A percentile compares a stretch with the other conserved stretches of the same genome.
Conservation (phyloP, 2,329 filamentous ascomycete species). For the Setomelanomma holmii region DNA sequence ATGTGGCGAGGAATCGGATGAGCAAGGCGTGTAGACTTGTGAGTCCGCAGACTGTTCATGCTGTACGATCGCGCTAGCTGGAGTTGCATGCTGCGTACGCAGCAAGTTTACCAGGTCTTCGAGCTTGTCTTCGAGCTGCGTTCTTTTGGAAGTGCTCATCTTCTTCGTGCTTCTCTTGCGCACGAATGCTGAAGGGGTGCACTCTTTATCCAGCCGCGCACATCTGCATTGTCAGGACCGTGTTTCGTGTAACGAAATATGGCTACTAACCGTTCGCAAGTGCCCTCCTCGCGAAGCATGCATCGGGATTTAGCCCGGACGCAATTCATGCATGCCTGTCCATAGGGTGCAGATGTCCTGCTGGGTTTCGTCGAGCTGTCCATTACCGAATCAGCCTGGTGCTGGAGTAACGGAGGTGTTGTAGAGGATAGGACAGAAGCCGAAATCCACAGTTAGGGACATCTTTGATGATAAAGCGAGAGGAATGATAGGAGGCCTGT, state of each 20-base stretch:
- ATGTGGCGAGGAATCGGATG: slow-evolving; percentile 3
- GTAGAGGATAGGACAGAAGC: no score
- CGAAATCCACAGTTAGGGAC: no score
- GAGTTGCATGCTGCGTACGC: slow-evolving; percentile 19
- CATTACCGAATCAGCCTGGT: slow-evolving; percentile 14
- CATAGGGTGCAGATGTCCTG: slow-evolving; percentile 37
- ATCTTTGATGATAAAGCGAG: neutral
- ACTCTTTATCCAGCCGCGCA: slow-evolving; percentile 23
- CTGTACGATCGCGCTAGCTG: neutral
- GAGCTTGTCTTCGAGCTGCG: slow-evolving; percentile 40
- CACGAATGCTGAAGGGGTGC: slow-evolving; percentile 12
- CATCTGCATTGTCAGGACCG: slow-evolving; percentile 8
- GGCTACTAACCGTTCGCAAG: slow-evolving; percentile 31
- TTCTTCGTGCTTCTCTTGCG: slow-evolving; percentile 14
- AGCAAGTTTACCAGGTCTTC: slow-evolving; percentile 38
- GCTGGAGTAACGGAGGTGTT: no score
- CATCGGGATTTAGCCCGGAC: slow-evolving; percentile 36
- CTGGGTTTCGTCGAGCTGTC: no score
- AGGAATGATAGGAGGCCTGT: neutral
- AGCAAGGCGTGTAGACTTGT: slow-evolving; percentile 14
- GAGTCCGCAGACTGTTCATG: slow-evolving; percentile 2
- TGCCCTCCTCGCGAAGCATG: slow-evolving; percentile 17
- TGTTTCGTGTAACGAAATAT: neutral
- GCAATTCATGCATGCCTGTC: slow-evolving; percentile 34
- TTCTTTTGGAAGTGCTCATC: slow-evolving; percentile 9